Base-by-base conservation (phyloP, 2,329 filamentous ascomycete species). In the Neonectria punicea region DNA sequence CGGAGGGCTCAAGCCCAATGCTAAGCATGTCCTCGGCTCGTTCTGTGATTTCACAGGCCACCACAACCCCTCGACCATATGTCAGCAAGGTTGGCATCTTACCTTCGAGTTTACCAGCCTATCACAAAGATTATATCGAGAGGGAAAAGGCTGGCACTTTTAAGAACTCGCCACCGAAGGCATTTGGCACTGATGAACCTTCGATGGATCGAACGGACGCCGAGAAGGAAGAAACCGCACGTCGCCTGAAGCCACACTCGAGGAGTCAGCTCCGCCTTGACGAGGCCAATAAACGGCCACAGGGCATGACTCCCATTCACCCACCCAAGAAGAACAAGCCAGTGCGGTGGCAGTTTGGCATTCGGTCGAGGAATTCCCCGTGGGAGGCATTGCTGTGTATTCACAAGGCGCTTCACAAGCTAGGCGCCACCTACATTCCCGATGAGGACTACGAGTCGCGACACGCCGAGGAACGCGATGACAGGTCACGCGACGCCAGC, bases 291-390 rank as follows among this genome's bases (percentile, higher is more conserved):
- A 87, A 81, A 68, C 84, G 87, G 41, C 89, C 89, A 4, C 86
- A 89, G 62, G 84, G 85, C 20, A 85, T 91, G 82, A 91, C 89
- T 2, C 88, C 88, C 0, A 86, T 90, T 53, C 81, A 84, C 56
- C 88, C 89, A 2, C 78, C 84, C 4, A 93, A 92, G 82, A 94
- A 93, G 78, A 81, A 85, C 5, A 94, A 93, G 75, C 92, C 92
- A 1, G 93, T 94, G 16, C 93, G 95, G 70, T 99, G 96, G 96
- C 96, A 99, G 78, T 99, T 99, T 77, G 96, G 96, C 61, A 99
- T 99, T 67, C 89, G 96, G 41, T 97, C 93, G 50, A 90, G 96
- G 53, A 99, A 98, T 75, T 92, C 93, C 61, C 96, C 96, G 0
- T 93, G 94, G 74, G 96, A 99, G 78, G 96, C 96, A 0, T 92